Evolutionary conservation across 495 filamentous ascomycete genomes (phyloP).

Genomic region (Tuber brumale): DNA sequence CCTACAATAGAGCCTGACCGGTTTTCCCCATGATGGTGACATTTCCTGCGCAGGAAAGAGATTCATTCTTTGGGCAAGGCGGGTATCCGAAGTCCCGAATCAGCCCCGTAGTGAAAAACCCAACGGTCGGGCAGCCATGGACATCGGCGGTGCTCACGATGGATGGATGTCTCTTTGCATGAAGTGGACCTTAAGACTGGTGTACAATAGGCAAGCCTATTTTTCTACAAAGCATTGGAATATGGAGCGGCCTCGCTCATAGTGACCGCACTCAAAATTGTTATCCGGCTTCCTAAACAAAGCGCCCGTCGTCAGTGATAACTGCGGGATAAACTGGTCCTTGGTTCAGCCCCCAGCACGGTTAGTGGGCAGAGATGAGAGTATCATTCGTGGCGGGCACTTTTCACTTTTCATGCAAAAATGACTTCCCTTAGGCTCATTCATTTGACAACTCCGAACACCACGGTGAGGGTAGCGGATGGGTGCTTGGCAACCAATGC

Average conservation of each 20-base stretch:
- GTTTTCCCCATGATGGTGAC: not conserved
- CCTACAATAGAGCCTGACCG: not conserved
- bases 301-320: not conserved
- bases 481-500: too few species aligned
- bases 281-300: not conserved
- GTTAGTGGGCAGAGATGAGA: too few species aligned
- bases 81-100: not conserved
- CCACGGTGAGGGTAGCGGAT: too few species aligned
- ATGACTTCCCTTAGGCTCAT: too few species aligned
- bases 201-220: not conserved
- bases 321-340: not conserved
- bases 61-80: not conserved
- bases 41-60: not conserved
- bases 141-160: not conserved
- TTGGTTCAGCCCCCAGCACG: too few species aligned
- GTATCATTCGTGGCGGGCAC: too few species aligned
- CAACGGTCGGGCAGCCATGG: not conserved
- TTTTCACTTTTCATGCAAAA: too few species aligned
- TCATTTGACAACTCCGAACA: too few species aligned
- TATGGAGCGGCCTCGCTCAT: not conserved
- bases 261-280: not conserved
- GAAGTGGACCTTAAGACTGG: not conserved
- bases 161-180: not conserved
- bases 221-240: not conserved
- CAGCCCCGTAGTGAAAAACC: not conserved